Conservation (phyloP, 495 filamentous ascomycete genomes). For the Polyplosphaeria fusca region DNA sequence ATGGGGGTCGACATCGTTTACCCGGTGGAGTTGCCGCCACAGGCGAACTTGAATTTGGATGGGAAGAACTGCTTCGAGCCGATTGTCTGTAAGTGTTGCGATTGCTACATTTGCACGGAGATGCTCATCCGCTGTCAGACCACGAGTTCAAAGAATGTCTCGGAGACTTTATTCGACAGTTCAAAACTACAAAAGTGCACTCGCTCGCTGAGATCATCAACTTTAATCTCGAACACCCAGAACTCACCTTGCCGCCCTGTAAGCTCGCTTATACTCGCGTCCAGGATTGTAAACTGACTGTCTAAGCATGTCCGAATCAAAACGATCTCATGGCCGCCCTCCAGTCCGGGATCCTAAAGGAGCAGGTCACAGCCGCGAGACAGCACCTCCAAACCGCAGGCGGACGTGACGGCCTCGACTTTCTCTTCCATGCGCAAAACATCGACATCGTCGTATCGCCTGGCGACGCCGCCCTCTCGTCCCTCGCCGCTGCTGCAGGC, state of each 20-base stretch:
- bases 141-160: constrained; percentile 31
- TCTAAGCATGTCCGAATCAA: constrained; percentile 25
- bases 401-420: constrained; percentile 30
- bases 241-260: constrained; percentile 28
- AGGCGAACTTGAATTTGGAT: constrained; percentile 24
- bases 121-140: constrained; percentile 4
- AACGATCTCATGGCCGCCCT: constrained; percentile 32
- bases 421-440: constrained; percentile 25
- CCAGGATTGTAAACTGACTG: not conserved
- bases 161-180: constrained; percentile 27
- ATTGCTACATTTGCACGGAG: too few relatives aligned
- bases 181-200: constrained; percentile 33
- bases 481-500: constrained; percentile 33
- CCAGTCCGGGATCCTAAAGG: constrained; percentile 9
- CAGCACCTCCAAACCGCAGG: constrained; percentile 22
- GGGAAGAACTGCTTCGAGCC: constrained; percentile 31
- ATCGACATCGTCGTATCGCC: constrained; percentile 32
- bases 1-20: constrained; percentile 32
- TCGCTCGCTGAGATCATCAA: constrained; percentile 34
- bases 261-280: not conserved
- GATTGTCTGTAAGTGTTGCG: constrained; percentile 31
- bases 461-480: constrained; percentile 32
- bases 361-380: constrained; percentile 13
- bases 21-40: constrained; percentile 29
- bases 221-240: constrained; percentile 32